Percentiles rank a stretch among this genome's conserved stretches.
These are phyloP conservation scores for Boletus rex-veris DNA, from an alignment of 768 basidiomycete genomes.

Conservation along the genomic window DNA sequence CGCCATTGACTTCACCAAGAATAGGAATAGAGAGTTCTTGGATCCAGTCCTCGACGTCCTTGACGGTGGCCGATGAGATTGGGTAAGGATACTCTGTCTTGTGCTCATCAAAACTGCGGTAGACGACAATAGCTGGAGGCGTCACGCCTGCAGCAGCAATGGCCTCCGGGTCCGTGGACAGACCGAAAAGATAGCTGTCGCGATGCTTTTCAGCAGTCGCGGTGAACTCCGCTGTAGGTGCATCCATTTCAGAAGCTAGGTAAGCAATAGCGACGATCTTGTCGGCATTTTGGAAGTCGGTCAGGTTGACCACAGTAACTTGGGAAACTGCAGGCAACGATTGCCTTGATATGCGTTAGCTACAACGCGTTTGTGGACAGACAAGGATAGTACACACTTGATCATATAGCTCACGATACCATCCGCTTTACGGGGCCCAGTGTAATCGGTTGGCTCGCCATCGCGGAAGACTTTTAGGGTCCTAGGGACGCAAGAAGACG, in stretches of 20 bases:
- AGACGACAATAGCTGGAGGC: conserved; percentile 84
- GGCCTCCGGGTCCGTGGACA: conserved; percentile 66
- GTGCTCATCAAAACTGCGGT: conserved; percentile 90
- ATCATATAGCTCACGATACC: conserved; percentile 96
- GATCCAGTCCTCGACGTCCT: conserved; percentile 75
- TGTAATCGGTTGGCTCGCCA: conserved; percentile 77
- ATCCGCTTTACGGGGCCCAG: conserved; percentile 88
- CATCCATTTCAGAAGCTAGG: conserved; percentile 66
- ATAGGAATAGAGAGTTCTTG: conserved; percentile 81
- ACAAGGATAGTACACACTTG: conserved; percentile 57
- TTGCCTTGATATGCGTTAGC: conserved; percentile 51
- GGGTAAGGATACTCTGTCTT: conserved; percentile 64
- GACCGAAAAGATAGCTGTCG: conserved; percentile 91
- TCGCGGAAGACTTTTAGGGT: conserved; percentile 91
- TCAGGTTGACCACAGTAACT: conserved; percentile 71
- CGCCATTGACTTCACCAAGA: conserved; percentile 88
- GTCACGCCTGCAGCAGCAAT: conserved; percentile 69
- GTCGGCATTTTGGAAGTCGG: conserved; percentile 85
- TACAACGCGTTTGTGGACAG: not conserved
- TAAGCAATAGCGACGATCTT: conserved; percentile 89
- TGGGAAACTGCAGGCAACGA: conserved; percentile 89
- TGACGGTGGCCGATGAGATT: conserved; percentile 45
- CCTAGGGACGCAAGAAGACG: conserved; percentile 23
- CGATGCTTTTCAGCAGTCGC: conserved; percentile 82
- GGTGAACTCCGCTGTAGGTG: conserved; percentile 70